These are phyloP conservation scores for Penicillium glabrum DNA, from an alignment of 2,329 filamentous ascomycete species.

Conservation along the genomic window DNA sequence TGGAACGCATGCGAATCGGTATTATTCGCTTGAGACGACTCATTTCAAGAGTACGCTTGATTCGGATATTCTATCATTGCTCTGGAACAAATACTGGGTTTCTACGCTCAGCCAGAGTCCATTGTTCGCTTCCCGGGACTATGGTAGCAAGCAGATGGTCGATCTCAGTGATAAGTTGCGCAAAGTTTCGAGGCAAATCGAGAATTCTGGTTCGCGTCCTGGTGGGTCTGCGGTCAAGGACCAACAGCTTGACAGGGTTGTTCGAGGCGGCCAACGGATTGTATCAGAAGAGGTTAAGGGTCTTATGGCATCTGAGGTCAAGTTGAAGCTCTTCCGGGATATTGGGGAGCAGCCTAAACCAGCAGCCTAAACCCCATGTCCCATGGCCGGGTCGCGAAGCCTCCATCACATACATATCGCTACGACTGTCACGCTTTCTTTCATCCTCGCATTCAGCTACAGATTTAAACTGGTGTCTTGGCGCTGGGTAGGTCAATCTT, in stretches of 20 bases:
- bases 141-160: constrained; percentile 85
- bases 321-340: constrained; percentile 51
- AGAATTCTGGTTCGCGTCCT: constrained; percentile 30
- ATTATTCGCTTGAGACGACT: constrained; percentile 88
- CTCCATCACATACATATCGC: constrained; percentile 7
- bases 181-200: constrained; percentile 55
- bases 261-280: constrained; percentile 58
- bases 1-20: constrained; percentile 83
- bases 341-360: constrained; percentile 31
- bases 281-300: constrained; percentile 54
- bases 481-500: constrained; percentile 12
- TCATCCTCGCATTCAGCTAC: background rate
- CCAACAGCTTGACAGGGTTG: constrained; percentile 52
- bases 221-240: constrained; percentile 39
- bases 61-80: constrained; percentile 75
- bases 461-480: constrained; percentile 3
- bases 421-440: constrained; percentile 17
- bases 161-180: constrained; percentile 82
- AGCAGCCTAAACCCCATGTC: constrained; percentile 12
- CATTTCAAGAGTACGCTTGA: constrained; percentile 95
- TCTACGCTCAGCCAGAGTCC: constrained; percentile 91
- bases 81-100: constrained; percentile 98
- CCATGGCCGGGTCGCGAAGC: background rate
- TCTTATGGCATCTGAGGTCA: constrained; percentile 50
- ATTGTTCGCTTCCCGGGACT: constrained; percentile 88